These are phyloP conservation scores for Sherardia arvensis DNA, from an alignment of 257 asterid species.

Conservation along the genomic window DNA sequence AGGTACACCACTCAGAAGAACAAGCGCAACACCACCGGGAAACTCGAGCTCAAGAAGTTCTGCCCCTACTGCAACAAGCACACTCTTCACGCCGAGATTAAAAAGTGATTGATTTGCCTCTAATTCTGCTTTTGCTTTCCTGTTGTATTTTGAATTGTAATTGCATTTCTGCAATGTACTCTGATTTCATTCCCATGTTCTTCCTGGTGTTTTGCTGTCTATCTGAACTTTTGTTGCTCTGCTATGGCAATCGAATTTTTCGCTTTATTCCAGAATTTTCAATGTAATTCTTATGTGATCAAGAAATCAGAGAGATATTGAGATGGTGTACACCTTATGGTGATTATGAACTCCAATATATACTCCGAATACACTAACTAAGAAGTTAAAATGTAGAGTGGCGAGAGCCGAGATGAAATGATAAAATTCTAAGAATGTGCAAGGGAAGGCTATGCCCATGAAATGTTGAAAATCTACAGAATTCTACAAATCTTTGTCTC, in stretches of 20 bases:
- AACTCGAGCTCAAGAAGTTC: neutral
- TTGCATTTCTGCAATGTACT: neutral
- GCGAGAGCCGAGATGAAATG: too few species aligned
- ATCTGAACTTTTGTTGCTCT: neutral
- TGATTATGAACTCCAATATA: neutral
- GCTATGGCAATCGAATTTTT: too few species aligned
- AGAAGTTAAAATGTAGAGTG: neutral
- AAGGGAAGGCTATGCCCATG: neutral
- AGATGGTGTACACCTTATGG: too few species aligned
- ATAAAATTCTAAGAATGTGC: neutral
- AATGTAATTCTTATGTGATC: too few species aligned
- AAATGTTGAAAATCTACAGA: conserved; percentile 18
- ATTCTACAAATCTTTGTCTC: conserved; percentile 48
- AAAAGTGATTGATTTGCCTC: neutral
- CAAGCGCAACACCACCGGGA: conserved; percentile 3
- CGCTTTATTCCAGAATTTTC: too few species aligned
- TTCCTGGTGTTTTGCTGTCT: too few species aligned
- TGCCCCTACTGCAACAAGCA: conserved; percentile 6
- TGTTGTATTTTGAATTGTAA: neutral
- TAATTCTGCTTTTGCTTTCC: neutral
- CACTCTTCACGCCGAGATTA: neutral
- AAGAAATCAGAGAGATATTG: too few species aligned
- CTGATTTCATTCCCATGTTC: neutral
- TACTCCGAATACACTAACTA: neutral
- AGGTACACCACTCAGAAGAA: conserved; percentile 5